A percentile compares a stretch with the other conserved stretches of the same genome.
Evolutionary conservation across 106 monocot genomes (phyloP).

Genomic region (Phalaenopsis equestris): DNA sequence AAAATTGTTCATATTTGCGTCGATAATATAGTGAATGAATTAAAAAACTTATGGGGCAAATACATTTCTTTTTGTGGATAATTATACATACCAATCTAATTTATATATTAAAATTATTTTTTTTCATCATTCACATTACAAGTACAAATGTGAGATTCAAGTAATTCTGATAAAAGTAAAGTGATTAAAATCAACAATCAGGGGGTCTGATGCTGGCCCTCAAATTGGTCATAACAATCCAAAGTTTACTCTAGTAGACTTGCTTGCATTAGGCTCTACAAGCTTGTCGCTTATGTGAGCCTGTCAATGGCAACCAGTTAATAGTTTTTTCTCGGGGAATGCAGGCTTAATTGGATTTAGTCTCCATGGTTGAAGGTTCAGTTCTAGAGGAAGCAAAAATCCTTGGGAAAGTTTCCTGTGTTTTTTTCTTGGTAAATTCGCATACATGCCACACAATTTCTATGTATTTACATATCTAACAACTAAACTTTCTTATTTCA

Average conservation of each 20-base stretch:
- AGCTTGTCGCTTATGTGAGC: background rate
- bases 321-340: conserved; percentile 52
- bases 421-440: background rate
- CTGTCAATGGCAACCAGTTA: background rate
- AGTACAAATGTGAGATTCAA: no score
- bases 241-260: conserved; percentile 62
- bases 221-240: conserved; percentile 93
- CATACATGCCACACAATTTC: background rate
- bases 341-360: conserved; percentile 85
- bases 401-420: conserved; percentile 49
- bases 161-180: no score
- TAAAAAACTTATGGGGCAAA: no score
- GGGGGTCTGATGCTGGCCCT: conserved; percentile 62
- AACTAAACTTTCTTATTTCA: no score
- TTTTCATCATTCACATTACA: no score
- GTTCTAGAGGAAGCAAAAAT: conserved; percentile 83
- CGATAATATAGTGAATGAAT: no score
- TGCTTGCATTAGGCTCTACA: background rate
- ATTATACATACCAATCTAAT: no score
- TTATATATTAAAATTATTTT: no score
- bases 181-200: conserved; percentile 50
- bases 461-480: no score
- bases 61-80: no score
- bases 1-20: no score
- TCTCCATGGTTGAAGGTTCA: conserved; percentile 82